A percentile compares a stretch with the other conserved stretches of the same genome.
These are phyloP conservation scores for Wickerhamomyces ciferrii DNA, from an alignment of 805 yeast genomes.

Conservation along the genomic window DNA sequence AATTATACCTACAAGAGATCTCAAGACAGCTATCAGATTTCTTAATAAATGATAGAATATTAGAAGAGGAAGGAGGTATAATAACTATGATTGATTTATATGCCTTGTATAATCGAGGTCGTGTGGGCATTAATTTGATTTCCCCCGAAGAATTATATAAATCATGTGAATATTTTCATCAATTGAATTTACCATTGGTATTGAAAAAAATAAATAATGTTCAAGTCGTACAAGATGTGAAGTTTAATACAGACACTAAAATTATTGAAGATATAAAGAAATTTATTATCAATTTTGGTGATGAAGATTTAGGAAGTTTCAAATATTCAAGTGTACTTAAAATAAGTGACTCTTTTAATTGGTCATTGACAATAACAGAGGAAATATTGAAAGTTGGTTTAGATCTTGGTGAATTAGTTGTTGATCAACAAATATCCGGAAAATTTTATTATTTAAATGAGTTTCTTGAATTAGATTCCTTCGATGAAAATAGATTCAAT, in stretches of 20 bases:
- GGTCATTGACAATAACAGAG: slow-evolving; percentile 61
- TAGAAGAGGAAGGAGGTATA: slow-evolving; percentile 50
- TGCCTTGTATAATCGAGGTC: slow-evolving; percentile 59
- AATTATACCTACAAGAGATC: slow-evolving; percentile 55
- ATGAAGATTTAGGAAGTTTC: slow-evolving; percentile 20
- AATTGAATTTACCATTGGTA: slow-evolving; percentile 51
- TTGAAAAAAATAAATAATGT: slow-evolving; percentile 32
- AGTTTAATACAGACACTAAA: slow-evolving; percentile 21
- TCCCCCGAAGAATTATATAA: slow-evolving; percentile 63
- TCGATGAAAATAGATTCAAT: neutral
- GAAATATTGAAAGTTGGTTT: slow-evolving; percentile 62
- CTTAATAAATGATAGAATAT: slow-evolving; percentile 37
- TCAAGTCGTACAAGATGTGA: slow-evolving; percentile 34
- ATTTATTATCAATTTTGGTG: slow-evolving; percentile 24
- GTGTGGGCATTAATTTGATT: slow-evolving; percentile 60
- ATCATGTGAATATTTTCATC: slow-evolving; percentile 54
- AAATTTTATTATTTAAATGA: slow-evolving; percentile 54
- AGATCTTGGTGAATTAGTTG: slow-evolving; percentile 48
- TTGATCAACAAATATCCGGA: slow-evolving; percentile 69
- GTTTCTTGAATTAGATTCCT: neutral
- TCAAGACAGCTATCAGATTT: slow-evolving; percentile 79
- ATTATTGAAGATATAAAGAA: slow-evolving; percentile 21
- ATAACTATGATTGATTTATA: slow-evolving; percentile 59
- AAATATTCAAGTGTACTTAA: slow-evolving; percentile 20
- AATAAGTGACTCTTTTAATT: slow-evolving; percentile 36